phyloP scores from a whole-genome alignment of 1,284 basidiomycete genomes.

The Coniophora puteana region DNA sequence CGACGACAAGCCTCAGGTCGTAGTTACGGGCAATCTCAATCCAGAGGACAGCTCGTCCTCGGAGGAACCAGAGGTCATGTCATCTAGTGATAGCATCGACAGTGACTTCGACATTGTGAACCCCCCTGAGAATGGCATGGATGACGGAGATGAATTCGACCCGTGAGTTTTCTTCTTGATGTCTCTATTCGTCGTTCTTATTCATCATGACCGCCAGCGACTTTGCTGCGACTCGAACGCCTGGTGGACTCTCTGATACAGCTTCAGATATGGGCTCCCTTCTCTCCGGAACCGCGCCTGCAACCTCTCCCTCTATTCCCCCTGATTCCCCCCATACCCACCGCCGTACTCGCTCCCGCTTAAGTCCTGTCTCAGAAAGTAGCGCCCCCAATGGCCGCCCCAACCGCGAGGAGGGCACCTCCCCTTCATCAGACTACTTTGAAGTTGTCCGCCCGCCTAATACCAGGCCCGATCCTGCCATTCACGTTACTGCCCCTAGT shows the following conservation, averaged over 20 bases:
- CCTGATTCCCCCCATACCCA: slow-evolving; percentile 37
- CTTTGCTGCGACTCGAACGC: slow-evolving; percentile 47
- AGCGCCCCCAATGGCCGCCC: slow-evolving; percentile 15
- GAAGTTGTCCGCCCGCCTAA: slow-evolving; percentile 40
- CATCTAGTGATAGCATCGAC: slow-evolving; percentile 46
- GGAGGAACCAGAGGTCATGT: slow-evolving; percentile 42
- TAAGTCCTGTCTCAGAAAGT: slow-evolving; percentile 67
- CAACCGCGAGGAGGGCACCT: slow-evolving; percentile 11
- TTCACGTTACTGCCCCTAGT: too few species aligned
- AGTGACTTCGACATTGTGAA: slow-evolving; percentile 53
- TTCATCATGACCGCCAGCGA: slow-evolving; percentile 29
- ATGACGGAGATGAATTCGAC: slow-evolving; percentile 71
- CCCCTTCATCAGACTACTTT: slow-evolving; percentile 32
- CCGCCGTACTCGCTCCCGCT: slow-evolving; percentile 48
- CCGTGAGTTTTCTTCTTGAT: slow-evolving; percentile 49
- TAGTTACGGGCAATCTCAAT: slow-evolving; percentile 29
- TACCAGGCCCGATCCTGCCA: slow-evolving; percentile 11
- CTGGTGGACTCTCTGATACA: slow-evolving; percentile 46
- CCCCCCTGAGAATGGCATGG: slow-evolving; percentile 49
- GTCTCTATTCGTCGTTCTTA: slow-evolving; percentile 1
- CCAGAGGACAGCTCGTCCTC: slow-evolving; percentile 52
- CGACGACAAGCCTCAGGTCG: slow-evolving; percentile 24
- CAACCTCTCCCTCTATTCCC: slow-evolving; percentile 45
- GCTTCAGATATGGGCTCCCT: slow-evolving; percentile 55
- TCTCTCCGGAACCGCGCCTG: slow-evolving; percentile 47